Conservation (phyloP, 2,329 filamentous ascomycete genomes). For the Mollisia scopiformis region DNA sequence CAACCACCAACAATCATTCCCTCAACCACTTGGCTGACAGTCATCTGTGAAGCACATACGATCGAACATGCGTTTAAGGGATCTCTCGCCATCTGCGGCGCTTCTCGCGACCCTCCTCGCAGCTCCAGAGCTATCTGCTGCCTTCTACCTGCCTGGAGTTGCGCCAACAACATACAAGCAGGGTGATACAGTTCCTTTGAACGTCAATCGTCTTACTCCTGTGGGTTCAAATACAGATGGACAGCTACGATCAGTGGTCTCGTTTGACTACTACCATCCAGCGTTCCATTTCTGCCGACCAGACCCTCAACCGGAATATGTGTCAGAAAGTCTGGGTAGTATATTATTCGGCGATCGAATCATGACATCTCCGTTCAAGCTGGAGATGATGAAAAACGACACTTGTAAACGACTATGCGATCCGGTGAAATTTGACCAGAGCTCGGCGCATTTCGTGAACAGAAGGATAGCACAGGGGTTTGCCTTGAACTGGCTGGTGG, state of each 20-base stretch:
- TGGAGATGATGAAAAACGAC: slow-evolving; percentile 86
- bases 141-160: slow-evolving; percentile 96
- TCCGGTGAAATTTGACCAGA: slow-evolving; percentile 64
- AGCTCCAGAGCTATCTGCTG: slow-evolving; percentile 58
- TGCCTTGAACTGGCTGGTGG: slow-evolving; percentile 93
- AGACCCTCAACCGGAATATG: slow-evolving; percentile 72
- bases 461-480: slow-evolving; percentile 81
- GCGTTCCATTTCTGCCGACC: slow-evolving; percentile 89
- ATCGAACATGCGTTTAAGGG: slow-evolving; percentile 35
- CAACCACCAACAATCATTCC: neutral
- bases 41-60: slow-evolving; percentile 14
- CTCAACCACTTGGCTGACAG: neutral
- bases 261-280: slow-evolving; percentile 94
- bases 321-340: slow-evolving; percentile 89
- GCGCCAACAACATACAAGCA: slow-evolving; percentile 89
- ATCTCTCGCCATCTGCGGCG: slow-evolving; percentile 44
- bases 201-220: slow-evolving; percentile 91
- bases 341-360: slow-evolving; percentile 98
- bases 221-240: slow-evolving; percentile 76
- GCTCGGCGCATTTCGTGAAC: slow-evolving; percentile 79
- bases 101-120: slow-evolving; percentile 54
- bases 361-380: slow-evolving; percentile 91
- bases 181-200: slow-evolving; percentile 80
- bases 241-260: slow-evolving; percentile 87
- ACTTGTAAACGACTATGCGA: slow-evolving; percentile 82